A percentile compares a stretch with the other conserved stretches of the same genome.
Conservation (phyloP, 176 grass and related monocot species). For the Carex scoparia region DNA sequence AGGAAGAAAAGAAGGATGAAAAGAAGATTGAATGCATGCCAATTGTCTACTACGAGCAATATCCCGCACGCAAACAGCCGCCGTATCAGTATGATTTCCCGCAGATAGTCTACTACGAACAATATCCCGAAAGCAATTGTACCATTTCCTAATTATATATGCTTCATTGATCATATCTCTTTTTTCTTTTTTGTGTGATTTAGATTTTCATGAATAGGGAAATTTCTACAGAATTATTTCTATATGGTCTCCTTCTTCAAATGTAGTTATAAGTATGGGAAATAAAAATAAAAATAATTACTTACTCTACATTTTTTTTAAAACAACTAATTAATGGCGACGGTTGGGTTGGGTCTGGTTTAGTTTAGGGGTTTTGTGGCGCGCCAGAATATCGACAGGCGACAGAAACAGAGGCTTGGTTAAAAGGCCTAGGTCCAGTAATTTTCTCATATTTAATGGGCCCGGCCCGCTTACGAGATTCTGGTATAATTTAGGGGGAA, state of each 20-base stretch:
- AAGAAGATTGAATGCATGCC: background rate
- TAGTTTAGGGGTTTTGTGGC: no score
- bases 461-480: no score
- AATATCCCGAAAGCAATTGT: constrained; percentile 7
- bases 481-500: no score
- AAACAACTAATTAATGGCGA: no score
- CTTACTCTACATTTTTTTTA: background rate
- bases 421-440: no score
- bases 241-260: background rate
- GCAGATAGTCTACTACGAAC: background rate
- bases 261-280: background rate
- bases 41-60: background rate
- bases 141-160: background rate
- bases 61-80: background rate
- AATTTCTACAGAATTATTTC: background rate
- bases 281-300: background rate
- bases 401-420: no score
- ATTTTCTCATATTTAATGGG: no score
- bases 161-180: background rate
- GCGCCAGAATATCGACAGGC: no score
- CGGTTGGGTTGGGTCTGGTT: no score
- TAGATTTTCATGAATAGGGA: background rate
- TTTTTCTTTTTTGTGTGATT: background rate
- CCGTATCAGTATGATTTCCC: background rate
- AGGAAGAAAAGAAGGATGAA: constrained; percentile 11